phyloP scores from a whole-genome alignment of 2,329 filamentous ascomycete genomes.

The Fusarium haematococcum region DNA sequence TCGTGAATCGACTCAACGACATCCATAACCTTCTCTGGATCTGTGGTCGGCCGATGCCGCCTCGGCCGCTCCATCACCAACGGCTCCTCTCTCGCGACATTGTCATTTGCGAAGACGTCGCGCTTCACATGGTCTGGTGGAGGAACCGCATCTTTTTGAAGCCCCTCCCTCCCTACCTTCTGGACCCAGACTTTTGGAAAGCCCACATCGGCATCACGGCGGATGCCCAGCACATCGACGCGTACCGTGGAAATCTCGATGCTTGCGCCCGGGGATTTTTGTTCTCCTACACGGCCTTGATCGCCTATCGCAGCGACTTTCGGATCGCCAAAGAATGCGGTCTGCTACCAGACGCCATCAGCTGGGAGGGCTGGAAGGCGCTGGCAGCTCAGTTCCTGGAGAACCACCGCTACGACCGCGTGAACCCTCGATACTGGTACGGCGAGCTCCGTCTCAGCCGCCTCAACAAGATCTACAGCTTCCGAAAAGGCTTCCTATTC shows the following conservation, averaged over 20 bases:
- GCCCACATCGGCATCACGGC: slow-evolving; percentile 41
- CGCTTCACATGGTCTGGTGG: slow-evolving; percentile 56
- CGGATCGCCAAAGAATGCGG: slow-evolving; percentile 49
- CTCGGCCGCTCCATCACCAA: slow-evolving; percentile 54
- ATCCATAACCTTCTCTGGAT: slow-evolving; percentile 37
- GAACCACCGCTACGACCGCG: slow-evolving; percentile 44
- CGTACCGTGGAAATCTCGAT: slow-evolving; percentile 17
- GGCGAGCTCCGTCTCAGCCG: slow-evolving; percentile 57
- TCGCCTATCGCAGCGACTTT: slow-evolving; percentile 54
- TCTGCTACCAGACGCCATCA: slow-evolving; percentile 50
- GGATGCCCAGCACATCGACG: slow-evolving; percentile 10
- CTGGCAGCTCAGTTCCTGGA: slow-evolving; percentile 41
- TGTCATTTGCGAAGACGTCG: slow-evolving; percentile 51
- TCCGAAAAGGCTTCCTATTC: slow-evolving; percentile 23
- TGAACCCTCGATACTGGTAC: slow-evolving; percentile 54
- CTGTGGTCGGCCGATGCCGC: slow-evolving; percentile 47
- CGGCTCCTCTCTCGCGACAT: slow-evolving; percentile 49
- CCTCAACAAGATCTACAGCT: slow-evolving; percentile 48
- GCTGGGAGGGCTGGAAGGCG: slow-evolving; percentile 54
- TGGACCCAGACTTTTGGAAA: slow-evolving; percentile 52
- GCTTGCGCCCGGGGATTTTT: slow-evolving; percentile 53
- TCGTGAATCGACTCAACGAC: slow-evolving; percentile 31
- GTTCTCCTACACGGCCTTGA: slow-evolving; percentile 51
- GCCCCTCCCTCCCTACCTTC: slow-evolving; percentile 55
- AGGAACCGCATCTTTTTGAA: slow-evolving; percentile 53